Base-by-base conservation (phyloP, 352 stramenopile genomes). In the Phytophthora vignae region DNA sequence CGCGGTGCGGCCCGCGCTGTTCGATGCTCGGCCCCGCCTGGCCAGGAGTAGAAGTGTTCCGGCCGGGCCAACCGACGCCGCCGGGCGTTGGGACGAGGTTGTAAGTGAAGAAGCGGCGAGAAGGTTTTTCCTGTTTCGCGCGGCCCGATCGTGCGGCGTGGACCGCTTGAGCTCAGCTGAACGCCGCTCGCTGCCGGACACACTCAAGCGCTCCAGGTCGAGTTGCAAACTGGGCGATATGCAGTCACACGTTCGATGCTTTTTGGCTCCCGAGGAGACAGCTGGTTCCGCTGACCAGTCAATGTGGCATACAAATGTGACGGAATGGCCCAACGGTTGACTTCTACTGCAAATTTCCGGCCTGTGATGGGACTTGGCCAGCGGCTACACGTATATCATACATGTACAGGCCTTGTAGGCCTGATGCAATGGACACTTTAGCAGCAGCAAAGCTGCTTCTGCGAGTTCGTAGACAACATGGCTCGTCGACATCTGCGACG, bases 401-500 rank as follows among this genome's bases (percentile, higher is more conserved):
- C n/a, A n/a, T n/a, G n/a, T n/a, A n/a, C n/a, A n/a, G n/a, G n/a
- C n/a, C n/a, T n/a, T n/a, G n/a, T n/a, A n/a, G n/a, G n/a, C n/a
- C n/a, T n/a, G 22, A 25, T 25, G 22, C 22, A 25, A 25, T 25
- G 1, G 22, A 2, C 22, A 25, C 22, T 25, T 25, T 25, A 25
- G 22, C 22, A 25, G 22, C 22, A 25, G 22, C 22, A 2, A 8
- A 8, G 27, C 27, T 8, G 27, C 2, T 31, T 2, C 27, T 31
- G 27, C 2, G 2, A 31, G 27, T 7, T 31, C 27, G 27, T 31
- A 7, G 7, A 44, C 36, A 46, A 58, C 27, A 46, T 53, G 46
- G 46, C n/a, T 53, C 19, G 9, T 53, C 12, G 46, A 55, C 52
- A 42, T 66, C 58, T 74, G 67, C 54, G 54, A 74, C 59, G 49